Conservation (phyloP, 768 basidiomycete species). For the Chalciporus chontae region DNA sequence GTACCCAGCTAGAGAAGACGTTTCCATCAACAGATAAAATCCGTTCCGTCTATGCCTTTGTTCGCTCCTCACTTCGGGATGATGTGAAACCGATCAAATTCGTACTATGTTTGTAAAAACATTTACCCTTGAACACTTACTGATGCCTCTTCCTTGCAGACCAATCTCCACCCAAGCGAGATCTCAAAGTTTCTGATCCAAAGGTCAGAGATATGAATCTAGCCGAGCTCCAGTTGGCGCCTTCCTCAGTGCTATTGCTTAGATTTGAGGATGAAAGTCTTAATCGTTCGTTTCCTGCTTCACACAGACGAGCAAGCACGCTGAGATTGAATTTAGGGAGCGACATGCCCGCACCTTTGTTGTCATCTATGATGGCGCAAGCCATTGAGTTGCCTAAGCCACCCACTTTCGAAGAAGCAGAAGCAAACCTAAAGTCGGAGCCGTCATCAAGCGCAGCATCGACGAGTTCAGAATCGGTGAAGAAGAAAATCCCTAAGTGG, state of each 20-base stretch:
- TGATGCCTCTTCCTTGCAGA: constrained; percentile 40
- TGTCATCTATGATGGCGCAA: constrained; percentile 48
- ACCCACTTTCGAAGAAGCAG: constrained; percentile 32
- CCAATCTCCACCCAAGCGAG: constrained; percentile 78
- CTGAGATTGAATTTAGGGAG: constrained; percentile 41
- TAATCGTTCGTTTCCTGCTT: constrained; percentile 49
- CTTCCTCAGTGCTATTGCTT: constrained; percentile 73
- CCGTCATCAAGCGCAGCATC: constrained; percentile 8
- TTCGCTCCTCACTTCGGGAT: constrained; percentile 64
- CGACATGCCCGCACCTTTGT: constrained; percentile 60
- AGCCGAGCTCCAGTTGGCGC: constrained; percentile 69
- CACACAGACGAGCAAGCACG: not conserved
- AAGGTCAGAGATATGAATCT: constrained; percentile 65
- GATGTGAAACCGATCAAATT: constrained; percentile 80
- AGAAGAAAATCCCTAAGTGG: constrained; percentile 75
- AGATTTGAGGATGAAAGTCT: constrained; percentile 69
- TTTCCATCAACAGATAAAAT: constrained; percentile 83
- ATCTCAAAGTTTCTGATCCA: constrained; percentile 79
- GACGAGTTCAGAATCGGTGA: constrained; percentile 24
- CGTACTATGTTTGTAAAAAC: constrained; percentile 62
- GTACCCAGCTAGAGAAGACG: constrained; percentile 72
- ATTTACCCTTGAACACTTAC: not conserved
- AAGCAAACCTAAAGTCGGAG: constrained; percentile 5
- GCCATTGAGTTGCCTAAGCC: constrained; percentile 69
- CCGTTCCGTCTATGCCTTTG: constrained; percentile 80